A percentile compares a stretch with the other conserved stretches of the same genome.
Conservation (phyloP, 129 eudicot genomes). For the Chrysanthemum lavandulifolium region DNA sequence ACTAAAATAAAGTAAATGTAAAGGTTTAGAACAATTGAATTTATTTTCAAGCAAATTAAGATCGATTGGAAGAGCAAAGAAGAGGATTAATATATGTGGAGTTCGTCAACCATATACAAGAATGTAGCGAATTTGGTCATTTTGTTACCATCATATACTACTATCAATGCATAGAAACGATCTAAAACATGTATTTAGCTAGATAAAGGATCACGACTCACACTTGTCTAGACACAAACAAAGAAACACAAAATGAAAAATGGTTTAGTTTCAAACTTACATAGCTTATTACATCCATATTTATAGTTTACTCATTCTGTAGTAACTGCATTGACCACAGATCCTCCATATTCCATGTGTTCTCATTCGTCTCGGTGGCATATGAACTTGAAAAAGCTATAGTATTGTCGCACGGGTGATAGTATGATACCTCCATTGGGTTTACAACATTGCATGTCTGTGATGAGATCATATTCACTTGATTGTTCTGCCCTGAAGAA, state of each 20-base stretch:
- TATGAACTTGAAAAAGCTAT: slow-evolving; percentile 33
- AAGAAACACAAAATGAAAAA: slow-evolving; percentile 9
- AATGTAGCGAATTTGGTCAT: not conserved
- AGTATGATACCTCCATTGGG: slow-evolving; percentile 36
- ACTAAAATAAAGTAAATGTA: too few relatives aligned
- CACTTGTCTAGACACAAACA: not conserved
- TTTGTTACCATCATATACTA: not conserved
- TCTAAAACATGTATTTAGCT: not conserved
- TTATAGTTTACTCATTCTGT: slow-evolving; percentile 39
- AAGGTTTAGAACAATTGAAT: too few relatives aligned
- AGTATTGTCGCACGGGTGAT: slow-evolving; percentile 35
- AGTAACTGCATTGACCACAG: slow-evolving; percentile 76
- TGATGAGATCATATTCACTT: slow-evolving; percentile 16
- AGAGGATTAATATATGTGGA: too few relatives aligned
- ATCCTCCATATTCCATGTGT: slow-evolving; percentile 76
- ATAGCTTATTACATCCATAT: not conserved
- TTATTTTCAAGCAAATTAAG: too few relatives aligned
- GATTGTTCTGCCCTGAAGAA: slow-evolving; percentile 20
- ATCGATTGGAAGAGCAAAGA: too few relatives aligned
- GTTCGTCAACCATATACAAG: not conserved
- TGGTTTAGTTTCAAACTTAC: not conserved
- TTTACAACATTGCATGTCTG: slow-evolving; percentile 25
- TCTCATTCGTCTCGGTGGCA: slow-evolving; percentile 46
- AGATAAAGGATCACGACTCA: not conserved
- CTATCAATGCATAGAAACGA: not conserved